A percentile compares a stretch with the other conserved stretches of the same genome.
phyloP scores from a whole-genome alignment of 1,284 basidiomycete species.

The Marasmius sp. region DNA sequence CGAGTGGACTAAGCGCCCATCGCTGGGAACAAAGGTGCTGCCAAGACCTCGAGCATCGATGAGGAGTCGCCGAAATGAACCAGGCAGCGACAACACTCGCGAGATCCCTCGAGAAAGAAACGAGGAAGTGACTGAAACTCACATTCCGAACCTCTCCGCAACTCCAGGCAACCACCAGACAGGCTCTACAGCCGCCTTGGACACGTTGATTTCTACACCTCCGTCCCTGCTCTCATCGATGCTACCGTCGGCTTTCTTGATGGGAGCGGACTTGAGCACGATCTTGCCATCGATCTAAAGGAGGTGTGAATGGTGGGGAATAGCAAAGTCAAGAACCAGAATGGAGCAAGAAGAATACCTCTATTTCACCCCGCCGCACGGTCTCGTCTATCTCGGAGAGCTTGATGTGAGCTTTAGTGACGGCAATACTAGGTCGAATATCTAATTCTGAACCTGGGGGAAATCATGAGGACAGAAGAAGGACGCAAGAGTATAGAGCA shows the following conservation, averaged over 20 bases:
- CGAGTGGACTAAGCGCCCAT: too few relatives aligned
- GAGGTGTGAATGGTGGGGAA: background rate
- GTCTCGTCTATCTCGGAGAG: constrained; percentile 88
- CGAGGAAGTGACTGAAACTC: constrained; percentile 28
- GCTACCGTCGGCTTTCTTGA: constrained; percentile 63
- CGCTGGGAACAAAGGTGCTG: too few relatives aligned
- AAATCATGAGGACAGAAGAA: background rate
- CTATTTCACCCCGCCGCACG: constrained; percentile 72
- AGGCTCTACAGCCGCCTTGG: constrained; percentile 88
- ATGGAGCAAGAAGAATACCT: background rate
- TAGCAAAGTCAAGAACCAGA: background rate
- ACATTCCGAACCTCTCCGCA: constrained; percentile 87
- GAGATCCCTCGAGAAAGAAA: background rate
- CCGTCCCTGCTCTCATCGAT: constrained; percentile 56
- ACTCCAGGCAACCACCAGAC: constrained; percentile 97
- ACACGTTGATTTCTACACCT: constrained; percentile 85
- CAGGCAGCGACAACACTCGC: too few relatives aligned
- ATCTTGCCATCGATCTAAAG: constrained; percentile 79
- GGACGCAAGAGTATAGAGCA: background rate
- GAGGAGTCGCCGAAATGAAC: too few relatives aligned
- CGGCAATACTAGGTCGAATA: constrained; percentile 87
- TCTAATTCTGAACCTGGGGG: constrained; percentile 47
- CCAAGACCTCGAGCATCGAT: too few relatives aligned
- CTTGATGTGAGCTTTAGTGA: constrained; percentile 89
- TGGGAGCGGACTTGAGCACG: constrained; percentile 64